A percentile compares a stretch with the other conserved stretches of the same genome.
phyloP scores from a whole-genome alignment of 75 land plant species.

The Sequoiadendron giganteum region DNA sequence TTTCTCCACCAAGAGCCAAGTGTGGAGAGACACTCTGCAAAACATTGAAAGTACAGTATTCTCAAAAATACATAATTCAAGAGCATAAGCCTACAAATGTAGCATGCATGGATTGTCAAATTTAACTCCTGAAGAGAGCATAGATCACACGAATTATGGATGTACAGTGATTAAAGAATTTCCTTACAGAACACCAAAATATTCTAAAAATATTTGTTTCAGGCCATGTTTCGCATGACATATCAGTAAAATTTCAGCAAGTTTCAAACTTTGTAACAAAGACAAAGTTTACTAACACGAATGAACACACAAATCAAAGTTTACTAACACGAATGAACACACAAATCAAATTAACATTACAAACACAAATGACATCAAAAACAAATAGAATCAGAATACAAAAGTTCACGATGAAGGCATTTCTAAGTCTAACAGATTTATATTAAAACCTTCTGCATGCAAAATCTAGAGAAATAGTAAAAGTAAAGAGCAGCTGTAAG shows the following conservation, averaged over 20 bases:
- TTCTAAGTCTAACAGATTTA: not conserved
- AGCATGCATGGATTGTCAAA: not conserved
- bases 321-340: not conserved
- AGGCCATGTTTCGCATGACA: not conserved
- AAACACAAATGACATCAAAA: not conserved
- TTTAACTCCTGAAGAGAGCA: not conserved
- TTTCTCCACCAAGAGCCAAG: conserved; percentile 90
- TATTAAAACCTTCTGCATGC: not conserved
- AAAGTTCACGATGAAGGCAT: not conserved
- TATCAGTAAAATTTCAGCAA: not conserved
- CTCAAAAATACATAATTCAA: not conserved
- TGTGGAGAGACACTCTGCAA: conserved; percentile 89
- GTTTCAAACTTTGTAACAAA: not conserved
- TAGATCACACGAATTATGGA: not conserved
- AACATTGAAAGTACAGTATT: conserved; percentile 8
- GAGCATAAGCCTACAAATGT: not conserved
- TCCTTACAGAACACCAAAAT: not conserved
- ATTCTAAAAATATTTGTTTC: not conserved
- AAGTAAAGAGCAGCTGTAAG: not conserved
- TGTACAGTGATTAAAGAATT: not conserved
- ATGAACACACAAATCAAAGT: not conserved
- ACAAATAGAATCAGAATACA: not conserved
- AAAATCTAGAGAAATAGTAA: not conserved
- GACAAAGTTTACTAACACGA: not conserved
- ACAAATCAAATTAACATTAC: too few species aligned